Percentiles rank a stretch among this genome's conserved stretches.
phyloP scores from a whole-genome alignment of 169 alveolate species.

The Amoebophrya sp. region DNA sequence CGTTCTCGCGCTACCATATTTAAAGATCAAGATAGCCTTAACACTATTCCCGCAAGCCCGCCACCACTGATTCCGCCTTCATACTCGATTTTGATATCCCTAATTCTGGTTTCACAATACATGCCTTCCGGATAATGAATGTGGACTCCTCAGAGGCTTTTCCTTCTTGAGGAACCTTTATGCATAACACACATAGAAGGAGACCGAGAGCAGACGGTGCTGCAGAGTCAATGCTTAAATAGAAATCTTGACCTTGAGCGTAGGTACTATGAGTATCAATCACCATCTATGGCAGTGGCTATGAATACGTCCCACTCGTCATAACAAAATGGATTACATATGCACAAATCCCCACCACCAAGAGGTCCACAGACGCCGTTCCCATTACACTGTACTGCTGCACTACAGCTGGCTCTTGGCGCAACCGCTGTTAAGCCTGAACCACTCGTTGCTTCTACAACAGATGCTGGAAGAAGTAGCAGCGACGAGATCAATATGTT shows the following conservation, averaged over 20 bases:
- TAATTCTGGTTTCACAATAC: neutral
- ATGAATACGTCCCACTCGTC: too few species aligned
- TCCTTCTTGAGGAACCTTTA: too few species aligned
- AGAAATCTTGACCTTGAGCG: too few species aligned
- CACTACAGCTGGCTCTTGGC: neutral
- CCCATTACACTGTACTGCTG: neutral
- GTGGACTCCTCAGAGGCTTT: too few species aligned
- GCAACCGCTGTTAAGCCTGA: neutral
- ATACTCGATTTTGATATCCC: neutral
- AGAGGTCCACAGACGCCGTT: neutral
- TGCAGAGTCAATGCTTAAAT: too few species aligned
- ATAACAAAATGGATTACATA: neutral
- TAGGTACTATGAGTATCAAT: too few species aligned
- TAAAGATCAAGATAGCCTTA: too few species aligned
- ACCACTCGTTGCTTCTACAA: neutral
- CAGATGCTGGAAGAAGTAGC: neutral
- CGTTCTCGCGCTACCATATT: too few species aligned
- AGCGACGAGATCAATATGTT: neutral
- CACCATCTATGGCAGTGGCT: too few species aligned
- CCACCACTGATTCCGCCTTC: neutral
- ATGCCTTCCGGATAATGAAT: too few species aligned
- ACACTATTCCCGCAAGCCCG: neutral
- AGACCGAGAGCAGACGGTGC: too few species aligned
- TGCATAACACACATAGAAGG: too few species aligned
- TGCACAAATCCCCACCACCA: conserved; percentile 12